phyloP scores from a whole-genome alignment of 805 yeast genomes.

The Myxozyma lipomycoides region DNA sequence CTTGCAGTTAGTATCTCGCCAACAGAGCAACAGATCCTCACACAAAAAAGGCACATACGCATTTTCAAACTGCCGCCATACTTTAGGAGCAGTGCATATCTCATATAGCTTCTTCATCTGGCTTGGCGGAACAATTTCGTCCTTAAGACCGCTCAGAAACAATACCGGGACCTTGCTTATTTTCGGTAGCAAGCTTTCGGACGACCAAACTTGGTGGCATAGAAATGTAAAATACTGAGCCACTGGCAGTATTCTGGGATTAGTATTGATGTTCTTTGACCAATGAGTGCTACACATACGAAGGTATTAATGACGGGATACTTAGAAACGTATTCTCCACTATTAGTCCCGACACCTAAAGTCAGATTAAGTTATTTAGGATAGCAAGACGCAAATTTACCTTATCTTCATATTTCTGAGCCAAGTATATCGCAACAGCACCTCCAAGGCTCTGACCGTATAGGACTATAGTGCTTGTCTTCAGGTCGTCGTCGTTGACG shows the following conservation, averaged over 20 bases:
- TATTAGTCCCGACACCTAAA: slow-evolving; percentile 57
- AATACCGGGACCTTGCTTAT: slow-evolving; percentile 62
- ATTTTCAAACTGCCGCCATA: slow-evolving; percentile 52
- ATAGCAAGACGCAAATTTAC: slow-evolving; percentile 3
- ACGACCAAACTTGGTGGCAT: slow-evolving; percentile 81
- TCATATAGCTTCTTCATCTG: slow-evolving; percentile 65
- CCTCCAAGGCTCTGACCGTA: slow-evolving; percentile 95
- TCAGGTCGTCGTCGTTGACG: slow-evolving; percentile 49
- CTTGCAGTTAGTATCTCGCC: slow-evolving; percentile 33
- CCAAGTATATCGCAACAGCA: slow-evolving; percentile 83
- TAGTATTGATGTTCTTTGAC: slow-evolving; percentile 7
- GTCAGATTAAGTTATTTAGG: background rate
- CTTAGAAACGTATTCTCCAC: slow-evolving; percentile 84
- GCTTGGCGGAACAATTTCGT: slow-evolving; percentile 86
- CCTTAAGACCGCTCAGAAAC: slow-evolving; percentile 67
- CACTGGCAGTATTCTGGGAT: slow-evolving; percentile 66
- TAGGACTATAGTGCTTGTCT: slow-evolving; percentile 53
- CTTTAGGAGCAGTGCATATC: slow-evolving; percentile 46
- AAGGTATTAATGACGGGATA: slow-evolving; percentile 57
- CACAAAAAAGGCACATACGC: slow-evolving; percentile 15
- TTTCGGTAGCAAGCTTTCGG: slow-evolving; percentile 54
- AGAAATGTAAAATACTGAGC: slow-evolving; percentile 52
- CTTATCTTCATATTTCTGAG: slow-evolving; percentile 49
- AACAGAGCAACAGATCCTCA: too few species aligned
- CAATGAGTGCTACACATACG: slow-evolving; percentile 5